These are phyloP conservation scores for Talaromyces sp. DNA, from an alignment of 2,329 filamentous ascomycete genomes.

Conservation along the genomic window DNA sequence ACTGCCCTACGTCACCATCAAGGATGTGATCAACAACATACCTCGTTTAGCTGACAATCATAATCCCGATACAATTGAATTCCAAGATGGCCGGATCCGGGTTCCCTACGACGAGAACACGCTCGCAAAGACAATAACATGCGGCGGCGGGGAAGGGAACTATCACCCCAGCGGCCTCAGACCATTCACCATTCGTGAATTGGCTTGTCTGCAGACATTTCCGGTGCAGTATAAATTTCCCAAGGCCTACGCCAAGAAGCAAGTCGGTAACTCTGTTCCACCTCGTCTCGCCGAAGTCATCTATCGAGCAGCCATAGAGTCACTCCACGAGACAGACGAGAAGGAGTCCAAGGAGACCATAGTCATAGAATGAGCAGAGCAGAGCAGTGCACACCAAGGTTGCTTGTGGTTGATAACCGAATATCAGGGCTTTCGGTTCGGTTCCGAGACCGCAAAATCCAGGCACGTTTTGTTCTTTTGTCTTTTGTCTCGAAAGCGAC, in stretches of 20 bases:
- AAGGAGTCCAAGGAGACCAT: constrained; percentile 5
- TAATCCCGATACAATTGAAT: constrained; percentile 29
- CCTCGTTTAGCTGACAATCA: constrained; percentile 42
- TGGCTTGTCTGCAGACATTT: constrained; percentile 67
- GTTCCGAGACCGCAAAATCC: neutral
- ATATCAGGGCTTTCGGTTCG: neutral
- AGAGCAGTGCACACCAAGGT: neutral
- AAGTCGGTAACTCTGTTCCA: constrained; percentile 79
- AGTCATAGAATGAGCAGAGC: constrained; percentile 2
- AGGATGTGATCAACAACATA: constrained; percentile 40
- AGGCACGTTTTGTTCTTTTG: too few species aligned
- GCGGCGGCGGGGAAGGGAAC: constrained; percentile 55
- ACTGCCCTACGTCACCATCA: constrained; percentile 40
- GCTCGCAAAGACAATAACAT: constrained; percentile 61
- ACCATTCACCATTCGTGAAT: constrained; percentile 63
- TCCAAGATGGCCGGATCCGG: constrained; percentile 27
- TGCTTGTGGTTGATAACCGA: neutral
- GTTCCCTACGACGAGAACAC: constrained; percentile 47
- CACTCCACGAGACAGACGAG: constrained; percentile 37
- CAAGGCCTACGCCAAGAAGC: constrained; percentile 44
- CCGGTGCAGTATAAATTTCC: constrained; percentile 58
- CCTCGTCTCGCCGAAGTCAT: constrained; percentile 47
- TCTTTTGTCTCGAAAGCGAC: neutral
- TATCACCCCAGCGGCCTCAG: constrained; percentile 64
- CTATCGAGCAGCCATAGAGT: constrained; percentile 36